phyloP scores from a whole-genome alignment of 495 filamentous ascomycete genomes.

The Aspergillus conjunctus region DNA sequence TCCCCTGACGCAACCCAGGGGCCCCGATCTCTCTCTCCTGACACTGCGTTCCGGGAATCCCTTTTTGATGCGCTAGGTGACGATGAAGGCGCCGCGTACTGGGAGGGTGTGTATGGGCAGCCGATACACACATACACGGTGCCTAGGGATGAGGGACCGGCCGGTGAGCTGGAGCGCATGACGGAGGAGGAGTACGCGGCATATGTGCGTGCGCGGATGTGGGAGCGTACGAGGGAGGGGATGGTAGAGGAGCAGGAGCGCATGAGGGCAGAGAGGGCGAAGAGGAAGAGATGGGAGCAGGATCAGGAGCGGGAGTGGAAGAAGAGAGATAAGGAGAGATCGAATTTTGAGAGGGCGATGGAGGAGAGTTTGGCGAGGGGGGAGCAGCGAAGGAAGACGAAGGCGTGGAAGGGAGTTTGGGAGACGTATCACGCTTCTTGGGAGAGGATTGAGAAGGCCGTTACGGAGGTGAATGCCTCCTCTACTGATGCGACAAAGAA shows the following conservation, averaged over 20 bases:
- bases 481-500: slow-evolving; percentile 4
- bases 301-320: slow-evolving; percentile 43
- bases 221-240: slow-evolving; percentile 77
- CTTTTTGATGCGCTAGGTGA: slow-evolving; percentile 98
- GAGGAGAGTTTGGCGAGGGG: slow-evolving; percentile 56
- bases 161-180: slow-evolving; percentile 80
- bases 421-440: slow-evolving; percentile 63
- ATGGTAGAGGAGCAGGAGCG: slow-evolving; percentile 66
- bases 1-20: slow-evolving; percentile 8
- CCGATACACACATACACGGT: slow-evolving; percentile 72
- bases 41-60: slow-evolving; percentile 86
- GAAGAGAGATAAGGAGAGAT: slow-evolving; percentile 35
- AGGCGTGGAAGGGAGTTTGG: slow-evolving; percentile 60
- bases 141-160: slow-evolving; percentile 37
- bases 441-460: slow-evolving; percentile 54
- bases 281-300: slow-evolving; percentile 43
- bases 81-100: slow-evolving; percentile 93
- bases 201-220: slow-evolving; percentile 87
- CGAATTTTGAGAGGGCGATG: slow-evolving; percentile 46
- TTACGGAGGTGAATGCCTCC: not conserved
- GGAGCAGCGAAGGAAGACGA: slow-evolving; percentile 48
- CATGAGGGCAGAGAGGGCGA: slow-evolving; percentile 57
- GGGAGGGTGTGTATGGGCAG: slow-evolving; percentile 93
- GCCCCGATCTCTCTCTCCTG: slow-evolving; percentile 47
- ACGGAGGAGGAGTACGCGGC: slow-evolving; percentile 85